Base-by-base conservation (phyloP, 441 rosid species). In the Pelargonium fulgidum region DNA sequence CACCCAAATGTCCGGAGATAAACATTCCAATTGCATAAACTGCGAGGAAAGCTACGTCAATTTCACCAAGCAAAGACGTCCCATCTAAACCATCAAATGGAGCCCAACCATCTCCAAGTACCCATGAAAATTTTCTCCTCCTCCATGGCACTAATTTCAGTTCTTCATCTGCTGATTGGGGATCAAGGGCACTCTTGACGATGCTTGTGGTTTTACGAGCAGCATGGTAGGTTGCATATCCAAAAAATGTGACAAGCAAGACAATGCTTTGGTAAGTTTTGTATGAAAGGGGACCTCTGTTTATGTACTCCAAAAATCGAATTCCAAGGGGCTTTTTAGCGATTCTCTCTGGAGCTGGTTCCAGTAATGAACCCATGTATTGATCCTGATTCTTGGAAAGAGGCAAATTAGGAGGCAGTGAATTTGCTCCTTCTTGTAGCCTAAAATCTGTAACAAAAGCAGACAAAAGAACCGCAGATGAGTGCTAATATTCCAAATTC, bases 141-240 rank as follows among this genome's bases (percentile, higher is more conserved):
- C 24, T 22, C 24, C 24, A 22, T 22, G 24, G 24, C 24, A 22
- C 24, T 22, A 22, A 22, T 22, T 22, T 22, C 24, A 22, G 24
- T 22, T 22, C 24, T 1, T 22, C 24, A 33, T 81, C 82, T 0
- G 92, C 72, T n/a, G 95, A 86, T 14, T 82, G 78, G 1, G 99
- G 99, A 79, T 93, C 99, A 41, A 93, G 97, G 2, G 86, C 74
- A 63, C 96, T 89, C 68, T 93, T 89, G 70, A 93, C 99, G 67
- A 93, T 84, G 81, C 99, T 93, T 22, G 91, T 88, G 44, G 96
- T 87, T 80, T 93, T 93, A 47, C 99, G 76, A 3, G 95, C 80
- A 0, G 93, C 90, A 77, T 93, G 99, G 74, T 88, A 93, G 80
- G 90, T 80, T 1, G 92, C 36, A 68, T 91, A 93, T 2, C 97